Percentiles rank a stretch among this genome's conserved stretches.
Evolutionary conservation across 192 early-diverging fungal species (phyloP).

Genomic region (Coemansia asiatica): DNA sequence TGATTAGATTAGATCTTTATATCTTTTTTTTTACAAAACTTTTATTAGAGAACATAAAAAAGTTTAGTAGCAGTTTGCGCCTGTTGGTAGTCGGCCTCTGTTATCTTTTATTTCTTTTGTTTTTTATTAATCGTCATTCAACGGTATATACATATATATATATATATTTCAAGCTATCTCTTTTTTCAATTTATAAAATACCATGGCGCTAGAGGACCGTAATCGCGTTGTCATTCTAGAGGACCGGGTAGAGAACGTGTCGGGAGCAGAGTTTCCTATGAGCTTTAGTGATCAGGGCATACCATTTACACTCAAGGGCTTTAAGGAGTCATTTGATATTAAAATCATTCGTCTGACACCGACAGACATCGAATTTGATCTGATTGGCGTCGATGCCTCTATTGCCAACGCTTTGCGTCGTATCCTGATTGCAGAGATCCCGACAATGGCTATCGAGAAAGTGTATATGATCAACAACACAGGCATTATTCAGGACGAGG

Average conservation of each 20-base stretch:
- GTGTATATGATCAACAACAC: constrained; percentile 93
- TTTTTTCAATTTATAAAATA: constrained; percentile 4
- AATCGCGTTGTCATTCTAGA: constrained; percentile 52
- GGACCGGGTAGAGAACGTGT: constrained; percentile 55
- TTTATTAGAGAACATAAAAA: no score
- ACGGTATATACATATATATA: no score
- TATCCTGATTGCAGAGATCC: constrained; percentile 92
- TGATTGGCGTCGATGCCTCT: constrained; percentile 89
- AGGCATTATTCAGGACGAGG: constrained; percentile 88
- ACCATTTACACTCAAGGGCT: constrained; percentile 29
- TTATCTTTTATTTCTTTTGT: background rate
- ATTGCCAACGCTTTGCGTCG: constrained; percentile 93
- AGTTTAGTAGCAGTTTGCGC: no score
- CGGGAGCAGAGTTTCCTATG: constrained; percentile 50
- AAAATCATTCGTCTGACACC: constrained; percentile 39
- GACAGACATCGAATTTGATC: constrained; percentile 90
- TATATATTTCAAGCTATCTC: background rate
- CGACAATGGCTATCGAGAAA: constrained; percentile 96
- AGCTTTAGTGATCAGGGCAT: constrained; percentile 29
- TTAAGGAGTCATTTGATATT: constrained; percentile 44
- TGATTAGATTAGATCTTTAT: no score
- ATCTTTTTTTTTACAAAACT: no score
- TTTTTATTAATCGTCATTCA: background rate
- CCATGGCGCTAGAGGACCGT: constrained; percentile 49
- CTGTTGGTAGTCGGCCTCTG: no score